Evolutionary conservation across 2,329 filamentous ascomycete species (phyloP).

Genomic region (Colletotrichum sp.): DNA sequence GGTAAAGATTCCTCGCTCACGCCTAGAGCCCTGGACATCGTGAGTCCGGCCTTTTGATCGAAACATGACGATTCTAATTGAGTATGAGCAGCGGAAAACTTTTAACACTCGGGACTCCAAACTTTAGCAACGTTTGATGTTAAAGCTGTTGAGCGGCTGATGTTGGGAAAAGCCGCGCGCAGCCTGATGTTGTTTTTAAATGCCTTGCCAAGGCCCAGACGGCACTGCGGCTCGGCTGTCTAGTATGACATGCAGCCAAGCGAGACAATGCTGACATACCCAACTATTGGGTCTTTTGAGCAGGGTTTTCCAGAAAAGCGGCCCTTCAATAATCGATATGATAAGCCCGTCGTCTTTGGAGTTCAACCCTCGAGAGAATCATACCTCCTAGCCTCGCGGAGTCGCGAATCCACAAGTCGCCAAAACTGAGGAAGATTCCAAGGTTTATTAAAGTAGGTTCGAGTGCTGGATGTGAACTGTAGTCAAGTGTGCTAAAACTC

Average conservation of each 20-base stretch:
- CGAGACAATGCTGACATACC: neutral
- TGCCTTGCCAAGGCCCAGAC: neutral
- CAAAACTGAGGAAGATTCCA: accelerated
- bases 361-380: neutral
- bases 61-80: accelerated
- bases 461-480: accelerated
- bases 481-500: accelerated
- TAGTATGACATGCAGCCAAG: neutral
- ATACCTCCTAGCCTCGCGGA: accelerated
- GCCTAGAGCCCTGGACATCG: neutral
- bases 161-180: neutral
- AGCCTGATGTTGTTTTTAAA: neutral
- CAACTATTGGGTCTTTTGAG: neutral
- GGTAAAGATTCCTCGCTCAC: neutral
- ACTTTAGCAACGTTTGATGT: neutral
- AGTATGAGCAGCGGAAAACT: accelerated
- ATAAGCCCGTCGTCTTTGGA: too few relatives aligned
- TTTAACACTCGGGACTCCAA: accelerated
- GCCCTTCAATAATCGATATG: too few relatives aligned
- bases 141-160: neutral
- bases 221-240: neutral
- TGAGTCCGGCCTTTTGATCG: neutral
- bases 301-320: too few relatives aligned
- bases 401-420: neutral
- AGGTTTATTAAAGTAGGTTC: neutral